A percentile compares a stretch with the other conserved stretches of the same genome.
Conservation (phyloP, 495 filamentous ascomycete species). For the Chlorociboria aeruginascens region DNA sequence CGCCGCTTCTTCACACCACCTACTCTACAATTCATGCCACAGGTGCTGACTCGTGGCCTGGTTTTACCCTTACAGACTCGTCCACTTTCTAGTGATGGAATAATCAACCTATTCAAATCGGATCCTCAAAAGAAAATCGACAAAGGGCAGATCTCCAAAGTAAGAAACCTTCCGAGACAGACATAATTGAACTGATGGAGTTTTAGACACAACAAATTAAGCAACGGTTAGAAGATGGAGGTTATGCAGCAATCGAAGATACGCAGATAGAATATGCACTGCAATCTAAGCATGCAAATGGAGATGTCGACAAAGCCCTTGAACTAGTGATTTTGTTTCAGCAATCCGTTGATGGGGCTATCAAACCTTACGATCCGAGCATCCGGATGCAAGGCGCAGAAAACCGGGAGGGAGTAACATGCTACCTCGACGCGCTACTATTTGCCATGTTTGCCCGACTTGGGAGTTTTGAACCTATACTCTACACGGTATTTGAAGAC, state of each 20-base stretch:
- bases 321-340: slow-evolving; percentile 64
- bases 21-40: slow-evolving; percentile 18
- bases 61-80: slow-evolving; percentile 27
- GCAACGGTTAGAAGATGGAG: slow-evolving; percentile 36
- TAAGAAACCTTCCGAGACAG: slow-evolving; percentile 9
- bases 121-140: slow-evolving; percentile 38
- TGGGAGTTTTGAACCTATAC: slow-evolving; percentile 81
- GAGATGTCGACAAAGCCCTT: slow-evolving; percentile 62
- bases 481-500: slow-evolving; percentile 59
- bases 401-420: slow-evolving; percentile 77
- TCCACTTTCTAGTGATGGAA: slow-evolving; percentile 17
- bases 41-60: slow-evolving; percentile 24
- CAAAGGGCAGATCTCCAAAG: slow-evolving; percentile 44
- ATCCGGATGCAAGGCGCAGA: slow-evolving; percentile 72
- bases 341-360: slow-evolving; percentile 68
- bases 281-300: slow-evolving; percentile 46
- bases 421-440: slow-evolving; percentile 83
- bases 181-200: not conserved
- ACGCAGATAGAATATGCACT: slow-evolving; percentile 64
- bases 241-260: slow-evolving; percentile 42
- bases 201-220: slow-evolving; percentile 43
- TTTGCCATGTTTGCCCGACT: slow-evolving; percentile 94
- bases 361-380: slow-evolving; percentile 56
- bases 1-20: slow-evolving; percentile 16
- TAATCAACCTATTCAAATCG: slow-evolving; percentile 36